A percentile compares a stretch with the other conserved stretches of the same genome.
Evolutionary conservation across 1,284 basidiomycete species (phyloP).

Genomic region (Ceratobasidium sp.): DNA sequence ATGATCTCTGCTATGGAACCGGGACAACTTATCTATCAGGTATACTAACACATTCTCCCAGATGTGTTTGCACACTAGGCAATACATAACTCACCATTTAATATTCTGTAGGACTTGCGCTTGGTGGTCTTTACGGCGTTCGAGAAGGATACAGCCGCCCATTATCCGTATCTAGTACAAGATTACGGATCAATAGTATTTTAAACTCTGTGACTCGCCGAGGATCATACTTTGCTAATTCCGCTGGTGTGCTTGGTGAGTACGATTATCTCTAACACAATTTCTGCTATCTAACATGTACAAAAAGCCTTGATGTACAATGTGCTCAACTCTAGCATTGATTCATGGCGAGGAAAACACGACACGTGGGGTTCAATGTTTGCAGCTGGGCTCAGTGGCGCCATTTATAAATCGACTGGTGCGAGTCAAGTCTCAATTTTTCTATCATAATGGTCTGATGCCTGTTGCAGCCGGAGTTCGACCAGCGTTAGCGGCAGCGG

Average conservation of each 20-base stretch:
- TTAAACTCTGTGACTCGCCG: constrained; percentile 97
- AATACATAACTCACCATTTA: constrained; percentile 45
- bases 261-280: constrained; percentile 37
- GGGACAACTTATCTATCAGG: constrained; percentile 98
- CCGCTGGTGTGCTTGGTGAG: constrained; percentile 94
- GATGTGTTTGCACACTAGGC: background rate
- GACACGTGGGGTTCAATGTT: constrained; percentile 92
- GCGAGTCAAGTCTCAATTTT: constrained; percentile 54
- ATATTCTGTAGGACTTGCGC: constrained; percentile 81
- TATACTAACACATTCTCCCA: constrained; percentile 62
- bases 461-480: constrained; percentile 82
- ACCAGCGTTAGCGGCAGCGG: constrained; percentile 89
- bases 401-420: constrained; percentile 95
- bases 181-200: constrained; percentile 95
- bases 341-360: constrained; percentile 89
- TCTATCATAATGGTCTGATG: constrained; percentile 49
- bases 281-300: background rate
- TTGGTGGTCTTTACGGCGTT: constrained; percentile 96
- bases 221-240: constrained; percentile 98
- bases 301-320: constrained; percentile 92
- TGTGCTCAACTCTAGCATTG: constrained; percentile 94
- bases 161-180: constrained; percentile 83
- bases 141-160: constrained; percentile 93
- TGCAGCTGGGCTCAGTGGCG: constrained; percentile 92
- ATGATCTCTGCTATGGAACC: constrained; percentile 99